A percentile compares a stretch with the other conserved stretches of the same genome.
These are phyloP conservation scores for Fremontodendron californicum DNA, from an alignment of 345 rosid genomes.

Conservation along the genomic window DNA sequence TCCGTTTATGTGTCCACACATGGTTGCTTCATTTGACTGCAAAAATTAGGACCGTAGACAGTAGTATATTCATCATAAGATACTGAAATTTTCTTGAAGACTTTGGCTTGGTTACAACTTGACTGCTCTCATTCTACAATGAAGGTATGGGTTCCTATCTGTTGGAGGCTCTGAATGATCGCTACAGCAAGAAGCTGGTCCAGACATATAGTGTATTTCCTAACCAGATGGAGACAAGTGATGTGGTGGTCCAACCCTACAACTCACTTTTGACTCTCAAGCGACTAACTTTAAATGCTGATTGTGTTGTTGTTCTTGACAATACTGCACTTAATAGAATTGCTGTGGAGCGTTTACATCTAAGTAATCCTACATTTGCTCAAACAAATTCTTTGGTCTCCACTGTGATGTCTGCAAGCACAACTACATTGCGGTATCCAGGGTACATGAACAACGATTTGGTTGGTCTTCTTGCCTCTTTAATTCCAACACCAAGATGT, in stretches of 20 bases:
- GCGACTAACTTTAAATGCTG: slow-evolving; percentile 91
- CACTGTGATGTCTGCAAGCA: slow-evolving; percentile 99
- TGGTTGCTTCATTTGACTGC: background rate
- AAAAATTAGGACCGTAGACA: background rate
- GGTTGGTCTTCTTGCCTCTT: slow-evolving; percentile 96
- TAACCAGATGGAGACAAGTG: slow-evolving; percentile 99
- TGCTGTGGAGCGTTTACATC: slow-evolving; percentile 92
- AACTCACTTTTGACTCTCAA: slow-evolving; percentile 93
- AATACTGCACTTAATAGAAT: slow-evolving; percentile 93
- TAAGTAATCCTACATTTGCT: slow-evolving; percentile 79
- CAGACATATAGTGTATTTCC: slow-evolving; percentile 99
- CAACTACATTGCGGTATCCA: slow-evolving; percentile 92
- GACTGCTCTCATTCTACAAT: slow-evolving; percentile 17
- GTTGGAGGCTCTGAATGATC: slow-evolving; percentile 93
- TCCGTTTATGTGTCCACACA: background rate
- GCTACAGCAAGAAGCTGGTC: slow-evolving; percentile 95
- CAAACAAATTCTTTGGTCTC: slow-evolving; percentile 96
- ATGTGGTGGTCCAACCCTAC: slow-evolving; percentile 97
- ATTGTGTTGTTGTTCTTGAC: slow-evolving; percentile 97
- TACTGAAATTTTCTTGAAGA: background rate
- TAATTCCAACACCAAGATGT: slow-evolving; percentile 97
- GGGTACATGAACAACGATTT: slow-evolving; percentile 98
- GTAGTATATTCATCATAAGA: background rate
- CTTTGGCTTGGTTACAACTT: slow-evolving; percentile 2
- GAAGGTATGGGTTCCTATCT: slow-evolving; percentile 98